Percentiles rank a stretch among this genome's conserved stretches.
phyloP scores from a whole-genome alignment of 2,329 filamentous ascomycete species.

The Domatiomyces catenatus region DNA sequence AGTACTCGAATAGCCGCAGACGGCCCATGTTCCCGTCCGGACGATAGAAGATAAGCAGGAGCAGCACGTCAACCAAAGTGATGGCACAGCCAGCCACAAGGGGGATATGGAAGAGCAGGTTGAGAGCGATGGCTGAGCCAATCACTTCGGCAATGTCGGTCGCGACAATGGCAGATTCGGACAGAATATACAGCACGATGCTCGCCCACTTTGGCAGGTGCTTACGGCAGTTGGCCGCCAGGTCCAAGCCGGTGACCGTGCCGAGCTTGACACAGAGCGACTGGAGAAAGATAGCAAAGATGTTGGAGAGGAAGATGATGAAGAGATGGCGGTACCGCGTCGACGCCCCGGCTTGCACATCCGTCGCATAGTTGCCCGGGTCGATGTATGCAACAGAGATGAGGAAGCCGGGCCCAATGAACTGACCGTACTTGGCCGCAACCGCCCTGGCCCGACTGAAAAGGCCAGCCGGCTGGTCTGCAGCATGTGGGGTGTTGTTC shows the following conservation, averaged over 20 bases:
- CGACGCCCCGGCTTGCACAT: constrained; percentile 32
- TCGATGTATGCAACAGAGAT: constrained; percentile 36
- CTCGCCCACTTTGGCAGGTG: constrained; percentile 53
- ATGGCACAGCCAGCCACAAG: constrained; percentile 43
- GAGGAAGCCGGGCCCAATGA: constrained; percentile 34
- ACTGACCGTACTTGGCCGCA: constrained; percentile 27
- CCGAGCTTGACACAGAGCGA: constrained; percentile 45
- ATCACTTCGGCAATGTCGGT: constrained; percentile 56
- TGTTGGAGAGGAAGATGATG: constrained; percentile 32
- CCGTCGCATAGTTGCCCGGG: constrained; percentile 36
- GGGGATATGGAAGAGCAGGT: constrained; percentile 38
- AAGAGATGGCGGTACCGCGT: constrained; percentile 32
- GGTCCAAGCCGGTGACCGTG: constrained; percentile 51
- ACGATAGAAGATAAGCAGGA: constrained; percentile 41
- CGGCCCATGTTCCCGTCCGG: constrained; percentile 37
- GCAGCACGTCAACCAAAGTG: constrained; percentile 40
- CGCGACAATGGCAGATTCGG: constrained; percentile 54
- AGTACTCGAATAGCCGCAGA: constrained; percentile 38
- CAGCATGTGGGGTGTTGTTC: background rate
- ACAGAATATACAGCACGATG: constrained; percentile 44
- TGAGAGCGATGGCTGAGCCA: constrained; percentile 41
- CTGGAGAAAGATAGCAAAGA: constrained; percentile 34
- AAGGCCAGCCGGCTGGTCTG: background rate
- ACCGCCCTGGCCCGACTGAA: background rate
- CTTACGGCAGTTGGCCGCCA: constrained; percentile 50